Evolutionary conservation across 2,329 filamentous ascomycete species (phyloP).

Genomic region (Dissoconium aciculare): DNA sequence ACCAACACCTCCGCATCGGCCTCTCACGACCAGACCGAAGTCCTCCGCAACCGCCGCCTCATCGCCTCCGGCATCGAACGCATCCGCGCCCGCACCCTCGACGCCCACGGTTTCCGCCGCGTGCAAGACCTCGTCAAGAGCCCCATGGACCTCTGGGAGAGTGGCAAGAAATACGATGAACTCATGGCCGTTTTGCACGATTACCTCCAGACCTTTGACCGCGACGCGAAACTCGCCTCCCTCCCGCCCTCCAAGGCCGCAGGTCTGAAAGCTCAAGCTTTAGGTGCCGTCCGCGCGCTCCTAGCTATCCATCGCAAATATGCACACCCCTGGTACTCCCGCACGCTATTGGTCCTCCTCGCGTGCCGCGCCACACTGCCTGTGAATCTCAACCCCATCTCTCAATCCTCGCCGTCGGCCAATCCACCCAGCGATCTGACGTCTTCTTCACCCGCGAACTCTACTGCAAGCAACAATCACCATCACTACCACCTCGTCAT

Average conservation of each 20-base stretch:
- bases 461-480: conserved; percentile 47
- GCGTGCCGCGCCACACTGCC: conserved; percentile 48
- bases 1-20: conserved; percentile 7
- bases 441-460: no score
- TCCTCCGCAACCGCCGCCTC: conserved; percentile 38
- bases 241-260: conserved; percentile 29
- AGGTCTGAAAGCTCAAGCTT: conserved; percentile 54
- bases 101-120: conserved; percentile 67
- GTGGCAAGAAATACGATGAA: conserved; percentile 54
- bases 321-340: conserved; percentile 53
- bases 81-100: conserved; percentile 55
- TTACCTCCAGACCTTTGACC: conserved; percentile 44
- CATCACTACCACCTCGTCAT: no score
- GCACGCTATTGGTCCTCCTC: conserved; percentile 52
- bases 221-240: conserved; percentile 29
- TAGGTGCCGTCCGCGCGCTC: conserved; percentile 59
- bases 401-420: no score
- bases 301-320: conserved; percentile 51
- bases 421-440: no score
- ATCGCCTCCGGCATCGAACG: conserved; percentile 61
- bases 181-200: conserved; percentile 54
- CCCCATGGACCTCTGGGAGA: conserved; percentile 44
- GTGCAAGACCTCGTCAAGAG: conserved; percentile 60
- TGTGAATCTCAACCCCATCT: no score
- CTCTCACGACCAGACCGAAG: conserved; percentile 28